A percentile compares a stretch with the other conserved stretches of the same genome.
phyloP scores from a whole-genome alignment of 140 eudicot species.

The Oenanthe javanica region DNA sequence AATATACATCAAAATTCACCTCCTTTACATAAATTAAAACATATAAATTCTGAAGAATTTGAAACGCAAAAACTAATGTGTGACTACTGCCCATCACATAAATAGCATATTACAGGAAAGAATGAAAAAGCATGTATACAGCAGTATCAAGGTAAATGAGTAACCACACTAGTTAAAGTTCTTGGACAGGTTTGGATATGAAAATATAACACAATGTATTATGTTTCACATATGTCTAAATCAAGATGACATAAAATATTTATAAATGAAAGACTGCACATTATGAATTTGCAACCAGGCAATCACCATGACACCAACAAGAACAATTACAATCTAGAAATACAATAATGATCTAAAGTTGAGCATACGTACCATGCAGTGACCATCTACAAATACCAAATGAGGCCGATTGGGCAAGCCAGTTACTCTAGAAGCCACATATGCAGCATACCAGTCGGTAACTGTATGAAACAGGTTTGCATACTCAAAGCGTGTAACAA shows the following conservation, averaged over 20 bases:
- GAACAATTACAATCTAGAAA: not conserved
- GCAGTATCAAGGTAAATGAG: constrained; percentile 1
- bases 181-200: not conserved
- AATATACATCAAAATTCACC: not conserved
- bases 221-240: not conserved
- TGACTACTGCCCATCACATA: not conserved
- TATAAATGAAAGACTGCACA: not conserved
- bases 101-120: not conserved
- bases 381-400: constrained; percentile 86
- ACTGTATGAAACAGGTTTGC: constrained; percentile 91
- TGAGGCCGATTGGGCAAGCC: constrained; percentile 88
- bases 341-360: not conserved
- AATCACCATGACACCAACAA: not conserved
- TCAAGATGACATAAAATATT: not conserved
- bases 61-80: not conserved
- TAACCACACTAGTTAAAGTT: not conserved
- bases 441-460: constrained; percentile 98
- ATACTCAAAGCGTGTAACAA: constrained; percentile 88
- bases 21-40: not conserved
- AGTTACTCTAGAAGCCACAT: constrained; percentile 84
- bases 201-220: not conserved
- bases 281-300: not conserved
- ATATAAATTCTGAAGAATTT: not conserved
- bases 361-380: constrained; percentile 56
- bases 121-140: not conserved